Evolutionary conservation across 1,284 basidiomycete genomes (phyloP), one percentile per base, ranked within the genome.

Genomic region (Bjerkandera adusta): DNA sequence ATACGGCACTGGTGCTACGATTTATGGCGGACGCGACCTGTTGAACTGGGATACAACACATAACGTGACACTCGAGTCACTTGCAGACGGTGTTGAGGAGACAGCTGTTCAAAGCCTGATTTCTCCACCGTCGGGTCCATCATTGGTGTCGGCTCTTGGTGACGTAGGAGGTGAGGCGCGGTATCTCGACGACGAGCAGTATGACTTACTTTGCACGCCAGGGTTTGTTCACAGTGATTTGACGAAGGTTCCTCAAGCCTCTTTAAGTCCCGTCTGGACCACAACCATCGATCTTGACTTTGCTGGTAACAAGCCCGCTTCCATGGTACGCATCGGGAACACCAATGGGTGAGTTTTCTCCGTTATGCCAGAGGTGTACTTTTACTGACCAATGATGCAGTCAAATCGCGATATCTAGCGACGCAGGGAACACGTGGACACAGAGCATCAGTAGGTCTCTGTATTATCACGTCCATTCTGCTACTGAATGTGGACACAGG

Each of bases 71-170:
- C 63, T 84, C 45, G 70, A 77, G 48, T 77, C 76, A 0, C 65
- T 83, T 40, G 81, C 82, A 2, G 76, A 81, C 55, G 82, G 82
- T 12, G 68, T 85, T 13, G 82, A 85, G 62, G 80, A 85, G 60
- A 81, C 76, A 0, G 67, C 80, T 11, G 69, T 84, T 5, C 71
- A 71, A 45, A 71, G 67, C 7, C 58, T 83, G 40, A 76, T 83
- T 41, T 80, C 81, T 5, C 79, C 79, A 8, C 68, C 69, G 1
- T 55, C 54, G 16, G 71, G 71, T 27, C 63, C 81, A 10, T 60
- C 63, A 27, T 67, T 85, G 20, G 62, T 83, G n/a, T 82, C 79
- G 7, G 78, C 73, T 13, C 71, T 83, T 24, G 75, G 73, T 24
- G 81, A 85, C 53, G 66, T 79, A 48, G 73, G 72, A 56, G 80